Conservation (phyloP, 169 alveolate genomes). For the Cyclospora cayetanensis region DNA sequence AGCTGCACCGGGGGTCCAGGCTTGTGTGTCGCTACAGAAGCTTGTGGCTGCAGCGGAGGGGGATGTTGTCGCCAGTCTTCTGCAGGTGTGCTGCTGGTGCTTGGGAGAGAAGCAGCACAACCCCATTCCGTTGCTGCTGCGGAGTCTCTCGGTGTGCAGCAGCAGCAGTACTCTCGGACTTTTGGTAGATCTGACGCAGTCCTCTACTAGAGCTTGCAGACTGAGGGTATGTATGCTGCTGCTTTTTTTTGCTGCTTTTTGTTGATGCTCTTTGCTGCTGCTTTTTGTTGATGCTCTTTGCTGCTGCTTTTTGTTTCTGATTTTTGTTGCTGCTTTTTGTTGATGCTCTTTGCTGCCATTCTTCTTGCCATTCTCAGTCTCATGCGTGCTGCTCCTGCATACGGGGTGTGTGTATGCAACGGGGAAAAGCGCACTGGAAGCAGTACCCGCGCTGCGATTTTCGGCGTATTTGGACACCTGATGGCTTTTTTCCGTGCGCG, state of each 20-base stretch:
- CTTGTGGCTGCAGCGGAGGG: conserved; percentile 14
- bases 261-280: conserved; percentile 35
- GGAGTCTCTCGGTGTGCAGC: neutral
- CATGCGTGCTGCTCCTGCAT: neutral
- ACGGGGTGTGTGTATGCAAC: too few relatives aligned
- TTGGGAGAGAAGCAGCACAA: conserved; percentile 37
- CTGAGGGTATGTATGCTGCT: neutral
- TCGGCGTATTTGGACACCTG: neutral
- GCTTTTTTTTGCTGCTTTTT: too few relatives aligned
- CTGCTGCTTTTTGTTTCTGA: neutral
- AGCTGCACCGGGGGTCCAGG: neutral
- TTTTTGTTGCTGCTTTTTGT: neutral
- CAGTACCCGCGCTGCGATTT: neutral
- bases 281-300: too few relatives aligned
- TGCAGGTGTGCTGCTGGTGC: conserved; percentile 47
- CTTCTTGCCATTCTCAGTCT: neutral
- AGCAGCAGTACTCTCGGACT: conserved; percentile 3
- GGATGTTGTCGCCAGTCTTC: neutral
- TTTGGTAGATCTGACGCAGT: neutral
- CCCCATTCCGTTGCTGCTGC: conserved; percentile 19
- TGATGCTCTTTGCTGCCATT: conserved; percentile 4
- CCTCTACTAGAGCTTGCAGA: neutral
- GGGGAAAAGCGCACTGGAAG: neutral
- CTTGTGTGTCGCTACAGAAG: neutral
- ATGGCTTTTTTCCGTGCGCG: too few relatives aligned